Base-by-base conservation (phyloP, 345 rosid genomes). In the Carallia pectinifolia region DNA sequence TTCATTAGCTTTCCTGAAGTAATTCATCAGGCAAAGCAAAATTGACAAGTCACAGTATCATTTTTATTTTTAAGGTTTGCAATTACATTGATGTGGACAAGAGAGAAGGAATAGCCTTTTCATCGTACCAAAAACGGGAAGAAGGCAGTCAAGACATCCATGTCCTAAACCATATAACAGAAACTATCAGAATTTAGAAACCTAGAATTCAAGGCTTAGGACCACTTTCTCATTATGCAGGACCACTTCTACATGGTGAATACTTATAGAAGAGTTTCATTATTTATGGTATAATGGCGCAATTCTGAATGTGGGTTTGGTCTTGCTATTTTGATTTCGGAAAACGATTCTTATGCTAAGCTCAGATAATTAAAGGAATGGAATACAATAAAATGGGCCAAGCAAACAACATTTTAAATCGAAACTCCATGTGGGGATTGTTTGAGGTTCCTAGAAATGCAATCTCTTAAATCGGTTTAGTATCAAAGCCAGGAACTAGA, bases 1-100 rank as follows among this genome's bases (percentile, higher is more conserved):
- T 7, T 19, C 12, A 54, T 27, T 7, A 7, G 59, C 30, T 54
- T 4, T n/a, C 19, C 59, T 19, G 59, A 54, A 19, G 30, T 48
- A 40, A 56, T 63, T 44, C 6, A 56, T 44, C 27, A 33, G 69
- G 7, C 58, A 64, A 23, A 23, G 29, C 7, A 52, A 68, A 69
- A 69, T 68, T 44, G 65, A 72, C 71, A 40, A 55, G 2, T 54
- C 58, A 64, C 9, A 13, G 19, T 7, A 17, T 58, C 71, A 66
- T 63, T 68, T 68, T 53, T 53, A 44, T 19, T 15, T 33, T 37
- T 33, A 8, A 58, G 29, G 34, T 38, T 61, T n/a, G 34, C 50
- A 71, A 39, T 74, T 63, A 53, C 23, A 59, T 55, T n/a, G 73
- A 69, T 39, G 63, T 39, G 16, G 65, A 71, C 77, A 58, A 58